Percentiles rank a stretch among this genome's conserved stretches.
Conservation (phyloP, 495 filamentous ascomycete species). For the Collariella sp. region DNA sequence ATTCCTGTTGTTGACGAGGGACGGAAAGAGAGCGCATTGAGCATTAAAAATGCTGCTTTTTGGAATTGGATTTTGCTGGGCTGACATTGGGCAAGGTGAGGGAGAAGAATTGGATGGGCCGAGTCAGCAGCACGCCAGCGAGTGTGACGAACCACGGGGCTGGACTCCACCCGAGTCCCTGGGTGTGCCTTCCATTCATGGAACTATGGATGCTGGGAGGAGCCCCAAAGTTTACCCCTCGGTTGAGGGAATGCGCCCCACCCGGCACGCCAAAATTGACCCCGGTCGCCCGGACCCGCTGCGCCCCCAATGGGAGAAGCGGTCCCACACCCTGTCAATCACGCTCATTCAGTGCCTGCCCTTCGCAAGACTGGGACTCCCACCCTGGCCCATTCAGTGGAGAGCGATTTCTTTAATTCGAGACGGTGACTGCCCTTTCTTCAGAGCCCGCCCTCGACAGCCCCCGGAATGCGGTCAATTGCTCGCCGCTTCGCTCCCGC, state of each 20-base stretch:
- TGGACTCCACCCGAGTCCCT: too few relatives aligned
- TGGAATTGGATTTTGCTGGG: neutral
- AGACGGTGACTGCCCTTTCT: slow-evolving; percentile 3
- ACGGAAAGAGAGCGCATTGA: neutral
- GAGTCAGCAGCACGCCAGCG: neutral
- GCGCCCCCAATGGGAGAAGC: slow-evolving; percentile 2
- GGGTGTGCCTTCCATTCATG: too few relatives aligned
- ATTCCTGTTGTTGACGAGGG: neutral
- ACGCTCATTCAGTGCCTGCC: neutral
- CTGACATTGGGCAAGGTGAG: neutral
- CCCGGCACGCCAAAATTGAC: slow-evolving; percentile 5
- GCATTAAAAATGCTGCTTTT: neutral
- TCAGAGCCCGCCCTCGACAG: neutral
- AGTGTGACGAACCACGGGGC: neutral
- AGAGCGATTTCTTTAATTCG: slow-evolving; percentile 17
- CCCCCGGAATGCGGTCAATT: slow-evolving; percentile 10
- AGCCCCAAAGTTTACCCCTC: slow-evolving; percentile 13
- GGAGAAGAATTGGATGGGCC: neutral
- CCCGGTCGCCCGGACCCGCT: slow-evolving; percentile 10
- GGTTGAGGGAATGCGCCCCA: slow-evolving; percentile 10
- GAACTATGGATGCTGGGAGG: neutral
- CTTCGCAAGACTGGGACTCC: neutral
- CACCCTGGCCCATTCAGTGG: slow-evolving; percentile 1
- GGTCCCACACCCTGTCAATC: neutral
- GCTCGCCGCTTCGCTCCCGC: neutral